These are phyloP conservation scores for Cordyceps sp. DNA, from an alignment of 2,329 filamentous ascomycete genomes.

Conservation along the genomic window DNA sequence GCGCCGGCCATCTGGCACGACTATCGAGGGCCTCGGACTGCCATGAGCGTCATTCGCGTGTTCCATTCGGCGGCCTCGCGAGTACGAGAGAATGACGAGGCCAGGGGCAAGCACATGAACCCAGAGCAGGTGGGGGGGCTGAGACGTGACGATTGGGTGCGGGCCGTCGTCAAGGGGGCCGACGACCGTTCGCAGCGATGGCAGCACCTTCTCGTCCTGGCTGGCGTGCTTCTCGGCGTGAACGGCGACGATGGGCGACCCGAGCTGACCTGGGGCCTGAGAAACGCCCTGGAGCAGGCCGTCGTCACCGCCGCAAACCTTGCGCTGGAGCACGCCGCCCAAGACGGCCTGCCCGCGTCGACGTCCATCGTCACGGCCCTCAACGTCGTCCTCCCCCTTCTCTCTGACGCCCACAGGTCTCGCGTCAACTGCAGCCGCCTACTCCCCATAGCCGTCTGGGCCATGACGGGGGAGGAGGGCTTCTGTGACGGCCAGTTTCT, in stretches of 20 bases:
- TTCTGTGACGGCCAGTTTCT: conserved; percentile 66
- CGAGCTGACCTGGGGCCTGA: conserved; percentile 41
- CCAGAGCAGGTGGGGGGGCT: conserved; percentile 24
- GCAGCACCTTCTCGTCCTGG: conserved; percentile 71
- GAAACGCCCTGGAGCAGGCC: conserved; percentile 52
- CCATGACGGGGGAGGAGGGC: conserved; percentile 55
- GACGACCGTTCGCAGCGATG: conserved; percentile 49
- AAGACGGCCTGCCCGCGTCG: conserved; percentile 23
- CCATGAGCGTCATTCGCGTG: conserved; percentile 50
- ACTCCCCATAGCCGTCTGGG: conserved; percentile 51
- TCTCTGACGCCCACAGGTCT: conserved; percentile 42
- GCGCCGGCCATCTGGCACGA: conserved; percentile 55
- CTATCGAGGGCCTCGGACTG: conserved; percentile 42
- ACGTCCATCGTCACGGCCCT: conserved; percentile 51
- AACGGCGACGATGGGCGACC: conserved; percentile 45
- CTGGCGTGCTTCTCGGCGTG: conserved; percentile 63
- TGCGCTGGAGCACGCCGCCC: conserved; percentile 36
- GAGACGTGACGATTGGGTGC: conserved; percentile 34
- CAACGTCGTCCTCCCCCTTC: conserved; percentile 58
- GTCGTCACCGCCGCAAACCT: conserved; percentile 62
- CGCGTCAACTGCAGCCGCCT: conserved; percentile 51
- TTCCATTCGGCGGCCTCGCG: conserved; percentile 50
- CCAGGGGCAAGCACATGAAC: conserved; percentile 15
- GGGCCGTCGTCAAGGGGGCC: conserved; percentile 37
- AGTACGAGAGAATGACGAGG: conserved; percentile 30